Conservation (phyloP, 352 stramenopile species). For the Phytopythium vexans region DNA sequence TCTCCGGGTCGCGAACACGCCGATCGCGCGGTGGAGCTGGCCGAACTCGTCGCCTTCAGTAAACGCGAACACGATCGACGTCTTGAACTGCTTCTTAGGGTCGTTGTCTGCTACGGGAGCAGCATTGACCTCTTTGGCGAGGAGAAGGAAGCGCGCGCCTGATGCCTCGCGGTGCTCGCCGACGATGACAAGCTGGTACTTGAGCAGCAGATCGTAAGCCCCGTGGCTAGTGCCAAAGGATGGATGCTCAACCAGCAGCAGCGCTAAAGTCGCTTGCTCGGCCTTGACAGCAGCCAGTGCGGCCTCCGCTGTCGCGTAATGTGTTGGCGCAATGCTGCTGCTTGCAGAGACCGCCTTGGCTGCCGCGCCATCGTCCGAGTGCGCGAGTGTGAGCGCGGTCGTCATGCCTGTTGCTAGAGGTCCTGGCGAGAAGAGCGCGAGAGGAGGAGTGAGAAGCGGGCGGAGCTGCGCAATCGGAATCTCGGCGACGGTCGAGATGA, state of each 20-base stretch:
- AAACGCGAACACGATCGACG: constrained; percentile 71
- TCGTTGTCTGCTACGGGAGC: constrained; percentile 10
- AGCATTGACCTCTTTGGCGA: constrained; percentile 48
- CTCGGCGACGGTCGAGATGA: no score
- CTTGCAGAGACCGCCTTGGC: no score
- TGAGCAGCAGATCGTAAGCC: constrained; percentile 89
- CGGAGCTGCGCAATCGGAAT: no score
- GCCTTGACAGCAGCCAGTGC: neutral
- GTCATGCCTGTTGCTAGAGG: no score
- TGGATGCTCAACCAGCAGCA: constrained; percentile 1
- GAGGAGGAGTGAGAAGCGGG: no score
- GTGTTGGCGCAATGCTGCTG: no score
- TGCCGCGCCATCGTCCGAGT: no score
- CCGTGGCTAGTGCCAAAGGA: constrained; percentile 67
- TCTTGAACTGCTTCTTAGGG: constrained; percentile 38
- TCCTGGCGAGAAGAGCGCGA: no score
- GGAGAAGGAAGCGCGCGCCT: constrained; percentile 91
- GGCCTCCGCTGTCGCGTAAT: neutral
- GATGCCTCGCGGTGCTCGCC: constrained; percentile 69
- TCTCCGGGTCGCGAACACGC: constrained; percentile 53
- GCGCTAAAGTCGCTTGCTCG: neutral
- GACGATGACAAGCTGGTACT: constrained; percentile 66
- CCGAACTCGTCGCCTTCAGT: constrained; percentile 54
- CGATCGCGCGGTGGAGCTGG: constrained; percentile 59
- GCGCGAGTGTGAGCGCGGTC: no score